Evolutionary conservation across 2,329 filamentous ascomycete species (phyloP), one percentile per base, ranked within the genome.

Genomic region (Dactylellina haptotyla): DNA sequence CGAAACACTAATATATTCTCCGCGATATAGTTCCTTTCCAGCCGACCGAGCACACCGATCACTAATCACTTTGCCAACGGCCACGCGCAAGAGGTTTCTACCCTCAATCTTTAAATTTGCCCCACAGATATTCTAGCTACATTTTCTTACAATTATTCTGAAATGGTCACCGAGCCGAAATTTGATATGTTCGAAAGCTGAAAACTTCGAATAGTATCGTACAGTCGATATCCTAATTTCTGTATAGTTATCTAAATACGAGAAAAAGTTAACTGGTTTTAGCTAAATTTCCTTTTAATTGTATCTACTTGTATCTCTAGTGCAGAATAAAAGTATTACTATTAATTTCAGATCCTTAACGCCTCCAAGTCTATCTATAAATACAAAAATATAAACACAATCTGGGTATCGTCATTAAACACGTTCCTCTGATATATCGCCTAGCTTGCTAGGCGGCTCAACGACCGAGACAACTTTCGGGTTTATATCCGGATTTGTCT

Each of bases 11-110:
- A 30, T 16, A 18, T 4, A 41, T 43, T 46, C 16, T 20, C 23
- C 14, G 30, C n/a, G n/a, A n/a, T n/a, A n/a, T 50, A 72, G 67
- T 72, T 72, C 39, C 39, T 72, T 25, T 72, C 67, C 8, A 72
- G 67, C 34, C 46, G 61, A 23, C 67, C 67, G 6, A 48, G 59
- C n/a, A 64, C 67, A 26, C 67, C 67, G 9, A 45, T 58, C 10
- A 32, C 50, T 3, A 57, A 71, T 18, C 59, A 57, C 8, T 4
- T 20, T 2, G 41, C 37, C 5, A 72, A 72, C 23, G 67, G 67
- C 3, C 6, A 53, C 6, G 58, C 10, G 9, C 18, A 28, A 4
- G 46, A 56, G 16, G 26, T 65, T 37, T 45, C 53, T 1, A 37
- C 43, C 43, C n/a, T 72, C 20, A 64, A 30, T 10, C 26, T 69